These are phyloP conservation scores for Umbelopsis sp. DNA, from an alignment of 192 early-diverging fungal genomes.

Conservation along the genomic window DNA sequence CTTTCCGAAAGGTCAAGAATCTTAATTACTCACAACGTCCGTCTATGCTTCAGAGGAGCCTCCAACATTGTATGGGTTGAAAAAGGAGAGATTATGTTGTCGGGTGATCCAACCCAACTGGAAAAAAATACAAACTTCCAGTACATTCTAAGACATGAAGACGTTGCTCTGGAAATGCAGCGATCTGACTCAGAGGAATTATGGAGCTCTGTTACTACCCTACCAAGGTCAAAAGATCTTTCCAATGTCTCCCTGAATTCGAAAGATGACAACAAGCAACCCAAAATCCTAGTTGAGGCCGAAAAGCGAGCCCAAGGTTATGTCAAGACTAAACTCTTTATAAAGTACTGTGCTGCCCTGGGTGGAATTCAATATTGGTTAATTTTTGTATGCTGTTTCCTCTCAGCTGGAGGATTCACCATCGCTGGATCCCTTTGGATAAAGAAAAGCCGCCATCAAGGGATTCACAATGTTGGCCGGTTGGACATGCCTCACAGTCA, in stretches of 20 bases:
- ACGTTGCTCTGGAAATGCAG: not conserved
- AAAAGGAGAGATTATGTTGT: slow-evolving; percentile 46
- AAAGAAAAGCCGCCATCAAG: no score
- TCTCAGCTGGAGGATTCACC: slow-evolving; percentile 38
- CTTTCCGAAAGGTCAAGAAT: slow-evolving; percentile 77
- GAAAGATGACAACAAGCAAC: slow-evolving; percentile 25
- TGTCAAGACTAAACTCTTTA: slow-evolving; percentile 74
- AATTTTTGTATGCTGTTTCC: slow-evolving; percentile 34
- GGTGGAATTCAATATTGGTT: slow-evolving; percentile 60
- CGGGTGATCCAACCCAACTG: slow-evolving; percentile 34
- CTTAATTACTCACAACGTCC: slow-evolving; percentile 83
- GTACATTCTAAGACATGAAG: slow-evolving; percentile 40
- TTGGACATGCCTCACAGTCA: no score
- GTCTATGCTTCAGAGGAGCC: slow-evolving; percentile 56
- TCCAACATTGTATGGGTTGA: slow-evolving; percentile 53
- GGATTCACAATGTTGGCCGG: no score
- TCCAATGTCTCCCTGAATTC: not conserved
- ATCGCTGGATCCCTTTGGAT: slow-evolving; percentile 47
- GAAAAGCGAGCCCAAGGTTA: slow-evolving; percentile 81
- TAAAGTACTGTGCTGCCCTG: slow-evolving; percentile 64
- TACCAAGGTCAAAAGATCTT: not conserved
- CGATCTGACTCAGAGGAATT: no score
- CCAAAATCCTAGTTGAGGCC: slow-evolving; percentile 65
- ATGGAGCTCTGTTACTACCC: no score
- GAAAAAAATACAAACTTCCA: slow-evolving; percentile 32